phyloP scores from a whole-genome alignment of 2,329 filamentous ascomycete species.

The Fusarium hainanense region DNA sequence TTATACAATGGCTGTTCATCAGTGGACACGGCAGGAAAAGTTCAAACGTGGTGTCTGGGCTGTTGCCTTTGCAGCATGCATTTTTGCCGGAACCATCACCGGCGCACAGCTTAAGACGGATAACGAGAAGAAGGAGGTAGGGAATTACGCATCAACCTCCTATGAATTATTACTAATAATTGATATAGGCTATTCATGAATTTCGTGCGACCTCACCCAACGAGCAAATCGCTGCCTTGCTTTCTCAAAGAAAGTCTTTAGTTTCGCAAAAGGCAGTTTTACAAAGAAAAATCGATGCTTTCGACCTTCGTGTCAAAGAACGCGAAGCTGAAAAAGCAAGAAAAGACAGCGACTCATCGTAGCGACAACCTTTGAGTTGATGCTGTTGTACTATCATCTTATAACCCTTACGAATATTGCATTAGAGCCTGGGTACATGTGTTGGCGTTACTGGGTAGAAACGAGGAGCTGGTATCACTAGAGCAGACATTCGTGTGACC shows the following conservation, averaged over 20 bases:
- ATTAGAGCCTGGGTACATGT: not conserved
- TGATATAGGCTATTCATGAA: constrained; percentile 48
- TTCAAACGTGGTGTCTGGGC: constrained; percentile 53
- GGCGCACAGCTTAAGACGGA: constrained; percentile 63
- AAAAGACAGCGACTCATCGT: constrained; percentile 22
- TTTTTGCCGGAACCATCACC: constrained; percentile 60
- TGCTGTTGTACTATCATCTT: constrained; percentile 23
- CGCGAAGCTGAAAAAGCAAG: constrained; percentile 48
- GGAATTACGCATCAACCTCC: not conserved
- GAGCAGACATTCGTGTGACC: not conserved
- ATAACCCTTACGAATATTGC: constrained; percentile 20
- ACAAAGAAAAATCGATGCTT: constrained; percentile 56
- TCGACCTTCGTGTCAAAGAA: constrained; percentile 55
- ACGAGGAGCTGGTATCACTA: not conserved
- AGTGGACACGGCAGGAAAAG: constrained; percentile 50
- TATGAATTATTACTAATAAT: not conserved
- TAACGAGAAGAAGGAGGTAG: constrained; percentile 58
- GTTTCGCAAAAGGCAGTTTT: constrained; percentile 53
- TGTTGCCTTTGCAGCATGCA: constrained; percentile 59
- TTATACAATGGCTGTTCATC: constrained; percentile 28
- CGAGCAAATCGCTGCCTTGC: constrained; percentile 59
- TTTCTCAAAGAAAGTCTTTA: constrained; percentile 55
- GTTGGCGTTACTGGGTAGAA: constrained; percentile 22
- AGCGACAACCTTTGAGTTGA: not conserved
- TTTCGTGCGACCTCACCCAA: constrained; percentile 55